These are phyloP conservation scores for Pyricularia grisea DNA, from an alignment of 2,329 filamentous ascomycete species.

Conservation along the genomic window DNA sequence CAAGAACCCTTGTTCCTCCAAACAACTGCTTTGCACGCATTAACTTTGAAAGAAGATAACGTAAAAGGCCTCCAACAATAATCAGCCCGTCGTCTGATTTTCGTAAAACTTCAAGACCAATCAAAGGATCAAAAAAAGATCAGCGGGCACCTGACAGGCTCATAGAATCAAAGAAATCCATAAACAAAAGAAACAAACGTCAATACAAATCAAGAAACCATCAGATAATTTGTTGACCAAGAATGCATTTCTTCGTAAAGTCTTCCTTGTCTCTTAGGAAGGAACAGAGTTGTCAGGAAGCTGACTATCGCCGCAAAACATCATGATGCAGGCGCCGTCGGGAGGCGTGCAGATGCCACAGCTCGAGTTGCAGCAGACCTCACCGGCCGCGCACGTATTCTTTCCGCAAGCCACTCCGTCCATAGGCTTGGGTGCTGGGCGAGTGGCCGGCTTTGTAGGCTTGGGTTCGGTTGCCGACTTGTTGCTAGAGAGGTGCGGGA, in stretches of 20 bases:
- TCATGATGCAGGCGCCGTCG: conserved; percentile 10
- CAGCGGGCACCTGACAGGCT: neutral
- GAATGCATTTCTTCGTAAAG: neutral
- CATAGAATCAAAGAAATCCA: neutral
- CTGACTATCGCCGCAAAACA: conserved; percentile 8
- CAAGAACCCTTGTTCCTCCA: neutral
- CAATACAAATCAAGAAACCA: neutral
- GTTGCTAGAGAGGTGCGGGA: neutral
- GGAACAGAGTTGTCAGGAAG: neutral
- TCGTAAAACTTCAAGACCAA: neutral
- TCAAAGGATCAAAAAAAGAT: neutral
- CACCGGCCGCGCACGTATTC: conserved; percentile 7
- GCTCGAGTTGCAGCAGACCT: conserved; percentile 14
- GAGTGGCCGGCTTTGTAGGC: neutral
- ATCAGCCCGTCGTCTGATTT: neutral
- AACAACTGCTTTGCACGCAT: too few species aligned
- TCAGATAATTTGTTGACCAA: neutral
- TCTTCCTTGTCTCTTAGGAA: neutral
- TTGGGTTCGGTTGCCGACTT: neutral
- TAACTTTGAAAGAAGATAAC: neutral
- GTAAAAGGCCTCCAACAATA: neutral
- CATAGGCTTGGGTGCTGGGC: neutral
- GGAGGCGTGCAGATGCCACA: conserved; percentile 14
- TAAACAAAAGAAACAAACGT: neutral
- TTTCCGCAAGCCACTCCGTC: conserved; percentile 11